Base-by-base conservation (phyloP, 2,329 filamentous ascomycete genomes). In the Geosmithia morbida region DNA sequence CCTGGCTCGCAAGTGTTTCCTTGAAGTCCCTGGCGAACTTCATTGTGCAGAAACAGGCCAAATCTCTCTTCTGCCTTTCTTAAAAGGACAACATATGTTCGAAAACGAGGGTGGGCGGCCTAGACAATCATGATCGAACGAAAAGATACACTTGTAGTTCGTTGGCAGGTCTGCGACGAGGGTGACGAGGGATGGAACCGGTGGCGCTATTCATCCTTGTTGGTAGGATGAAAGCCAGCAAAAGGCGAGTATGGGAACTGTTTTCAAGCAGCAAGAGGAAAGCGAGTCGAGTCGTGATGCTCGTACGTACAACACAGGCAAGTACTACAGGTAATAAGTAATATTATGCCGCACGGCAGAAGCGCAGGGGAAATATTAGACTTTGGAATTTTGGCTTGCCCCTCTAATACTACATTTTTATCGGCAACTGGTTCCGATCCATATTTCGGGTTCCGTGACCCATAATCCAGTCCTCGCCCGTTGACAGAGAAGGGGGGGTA, bases 1-100 rank as follows among this genome's bases (percentile, higher is more conserved):
- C 66, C 62, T 86, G 83, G 53, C 70, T 75, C 52, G 76, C 70
- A 51, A 94, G 72, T 45, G 75, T 74, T 55, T 82, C 75, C 59
- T 81, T 79, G 61, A 87, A 92, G 57, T 81, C 76, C 59, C 84
- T 85, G 26, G 81, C 86, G 64, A 94, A 94, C 71, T 94, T 94
- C 87, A 94, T 94, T 48, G 40, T 20, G 22, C 4, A 26, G 22
- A 8, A 37, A 16, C 33, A 37, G 11, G 14, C 14, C 11, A 16
- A 7, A 37, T 37, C 3, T 37, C 11, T 13, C 13, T 37, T 37
- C 14, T 11, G 6, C 22, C 8, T 26, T 26, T 8, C 22, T 26
- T 26, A 26, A 8, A 26, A 26, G 33, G 33, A 16, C 10, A 37
- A 13, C 10, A 37, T 37, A 37, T 37, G 33, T 37, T 37, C 33